Base-by-base conservation (phyloP, 768 basidiomycete genomes). In the Boletus tomentosulus region DNA sequence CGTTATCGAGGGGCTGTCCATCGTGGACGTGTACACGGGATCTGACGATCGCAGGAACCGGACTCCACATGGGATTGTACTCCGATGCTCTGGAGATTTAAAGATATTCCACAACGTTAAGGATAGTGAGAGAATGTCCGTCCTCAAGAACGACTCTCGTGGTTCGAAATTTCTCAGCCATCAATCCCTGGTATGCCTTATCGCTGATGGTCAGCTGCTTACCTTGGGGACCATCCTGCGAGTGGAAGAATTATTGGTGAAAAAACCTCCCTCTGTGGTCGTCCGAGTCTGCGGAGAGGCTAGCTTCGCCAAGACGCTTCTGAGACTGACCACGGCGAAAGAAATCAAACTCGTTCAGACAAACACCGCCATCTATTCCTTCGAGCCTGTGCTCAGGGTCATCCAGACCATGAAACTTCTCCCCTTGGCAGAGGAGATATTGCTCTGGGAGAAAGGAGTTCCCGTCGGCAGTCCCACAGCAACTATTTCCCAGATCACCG, bases 341-440 rank as follows among this genome's bases (percentile, higher is more conserved):
- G 50, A 69, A 13, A 57, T 80, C 37, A 69, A 67, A 13, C 71
- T 87, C 19, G 62, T 87, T 35, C 82, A 82, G 53, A 81, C 86
- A 27, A 78, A 87, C 58, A 82, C 80, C 0, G 82, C 83, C 0
- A 53, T 86, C 3, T 87, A 87, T 57, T 72, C 86, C 0, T 87
- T 78, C 48, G 79, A 85, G 59, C 84, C 85, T 0, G 72, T 87
- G 30, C 73, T 89, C 19, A 76, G 71, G 37, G 79, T 76, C 1
- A 71, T 89, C n/a, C 77, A 86, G 66, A 64, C 73, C 33, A 77
- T 73, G 57, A 72, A 53, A 10, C 57, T 57, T 2, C 62, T 87
- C 11, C 80, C 84, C 1, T 67, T 87, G 2, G 66, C 75, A 0
- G 63, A 71, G 1, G 85, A 86, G 55, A 57, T 88, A 3, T 57